Base-by-base conservation (phyloP, 2,329 filamentous ascomycete genomes). In the Verticillium dahliae region DNA sequence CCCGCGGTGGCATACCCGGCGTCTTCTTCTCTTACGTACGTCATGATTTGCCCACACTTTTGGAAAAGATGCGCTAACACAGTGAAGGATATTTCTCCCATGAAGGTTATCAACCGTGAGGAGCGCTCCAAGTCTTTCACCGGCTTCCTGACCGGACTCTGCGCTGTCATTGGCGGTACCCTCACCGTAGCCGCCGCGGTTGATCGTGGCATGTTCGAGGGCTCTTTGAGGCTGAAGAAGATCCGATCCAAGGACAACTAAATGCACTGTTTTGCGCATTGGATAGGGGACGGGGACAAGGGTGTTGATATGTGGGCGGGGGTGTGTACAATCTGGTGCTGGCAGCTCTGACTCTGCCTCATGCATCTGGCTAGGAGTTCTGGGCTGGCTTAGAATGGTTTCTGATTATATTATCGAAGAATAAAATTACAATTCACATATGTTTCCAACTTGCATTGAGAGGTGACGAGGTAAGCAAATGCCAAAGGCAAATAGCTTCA, bases 71-170 rank as follows among this genome's bases (percentile, higher is more conserved):
- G n/a, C 55, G 22, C 35, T 45, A 68, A 60, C 71, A 2, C n/a
- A 45, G 1, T 39, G 58, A 60, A 93, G 90, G 95, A 99, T 70
- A 99, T 99, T 74, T 98, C 94, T 2, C 95, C 95, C 5, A 99
- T 99, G 95, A 99, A 98, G 80, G 94, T 99, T 64, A 90, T 99
- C 77, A 99, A 99, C 80, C 90, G 93, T 61, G 96, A 99, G 79
- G 89, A 91, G 67, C 86, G 91, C 56, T 81, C 88, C 63, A 98
- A 98, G 81, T 90, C 90, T 4, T 96, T 99, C 74, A 87, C 91
- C 0, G 91, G 91, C 18, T 99, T 99, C 81, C 76, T 99, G 62
- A 94, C 95, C 1, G 95, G 95, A 57, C 86, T 99, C 22, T 99
- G 95, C 74, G 94, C 94, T 41, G 90, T 98, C 64, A 88, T 99